Percentiles rank a stretch among this genome's conserved stretches.
Evolutionary conservation across 179 eudicot genomes (phyloP).

Genomic region (Silene noctiflora): DNA sequence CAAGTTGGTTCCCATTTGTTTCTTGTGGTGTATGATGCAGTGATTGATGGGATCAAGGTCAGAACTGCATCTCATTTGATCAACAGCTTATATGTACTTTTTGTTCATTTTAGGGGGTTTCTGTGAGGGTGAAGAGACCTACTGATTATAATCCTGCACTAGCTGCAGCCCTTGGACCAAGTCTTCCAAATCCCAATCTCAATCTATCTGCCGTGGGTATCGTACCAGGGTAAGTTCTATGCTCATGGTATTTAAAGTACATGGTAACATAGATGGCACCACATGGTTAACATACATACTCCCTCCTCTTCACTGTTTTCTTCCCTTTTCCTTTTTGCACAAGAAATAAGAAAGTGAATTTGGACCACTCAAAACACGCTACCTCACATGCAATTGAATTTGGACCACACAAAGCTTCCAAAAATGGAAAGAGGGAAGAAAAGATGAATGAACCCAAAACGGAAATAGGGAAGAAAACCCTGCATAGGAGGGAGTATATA

Average conservation of each 20-base stretch:
- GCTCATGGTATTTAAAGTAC: neutral
- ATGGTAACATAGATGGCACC: neutral
- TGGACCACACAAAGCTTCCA: too few species aligned
- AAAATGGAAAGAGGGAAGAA: too few species aligned
- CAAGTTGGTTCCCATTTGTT: slow-evolving; percentile 3
- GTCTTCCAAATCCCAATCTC: slow-evolving; percentile 72
- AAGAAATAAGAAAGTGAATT: too few species aligned
- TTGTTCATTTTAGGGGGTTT: slow-evolving; percentile 56
- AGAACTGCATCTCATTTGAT: slow-evolving; percentile 10
- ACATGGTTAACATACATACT: neutral
- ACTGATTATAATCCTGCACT: slow-evolving; percentile 85
- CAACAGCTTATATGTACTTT: slow-evolving; percentile 22
- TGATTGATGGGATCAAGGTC: slow-evolving; percentile 19
- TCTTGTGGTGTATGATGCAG: slow-evolving; percentile 14
- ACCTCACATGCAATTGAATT: too few species aligned
- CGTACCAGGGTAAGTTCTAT: slow-evolving; percentile 61
- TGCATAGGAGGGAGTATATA: neutral
- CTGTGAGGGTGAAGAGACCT: slow-evolving; percentile 80
- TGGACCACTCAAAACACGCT: too few species aligned
- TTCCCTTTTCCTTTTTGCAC: too few species aligned
- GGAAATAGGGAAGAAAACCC: too few species aligned
- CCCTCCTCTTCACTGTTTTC: too few species aligned
- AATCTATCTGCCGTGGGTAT: slow-evolving; percentile 81
- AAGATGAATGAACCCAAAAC: too few species aligned
- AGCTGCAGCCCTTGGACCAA: slow-evolving; percentile 85